Evolutionary conservation across 805 yeast genomes (phyloP).

Genomic region (Priceomyces haplophilus): DNA sequence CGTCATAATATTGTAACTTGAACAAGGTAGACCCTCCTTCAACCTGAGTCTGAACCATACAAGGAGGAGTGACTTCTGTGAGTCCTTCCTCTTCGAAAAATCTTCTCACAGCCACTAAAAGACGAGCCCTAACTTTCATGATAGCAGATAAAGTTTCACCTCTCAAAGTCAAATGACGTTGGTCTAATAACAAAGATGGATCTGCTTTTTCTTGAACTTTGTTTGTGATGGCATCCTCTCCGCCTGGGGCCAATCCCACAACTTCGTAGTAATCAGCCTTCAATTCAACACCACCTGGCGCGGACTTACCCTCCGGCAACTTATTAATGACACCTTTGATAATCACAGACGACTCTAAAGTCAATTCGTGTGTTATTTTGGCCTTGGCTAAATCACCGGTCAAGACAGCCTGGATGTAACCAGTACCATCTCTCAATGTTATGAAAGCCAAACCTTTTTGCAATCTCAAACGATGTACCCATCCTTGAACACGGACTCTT

Average conservation of each 20-base stretch:
- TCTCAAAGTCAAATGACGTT: slow-evolving; percentile 92
- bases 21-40: slow-evolving; percentile 98
- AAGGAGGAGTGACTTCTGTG: slow-evolving; percentile 96
- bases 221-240: slow-evolving; percentile 93
- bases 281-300: slow-evolving; percentile 97
- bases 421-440: slow-evolving; percentile 94
- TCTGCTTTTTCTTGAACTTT: slow-evolving; percentile 91
- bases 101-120: slow-evolving; percentile 70
- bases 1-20: slow-evolving; percentile 91
- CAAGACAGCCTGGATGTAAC: slow-evolving; percentile 82
- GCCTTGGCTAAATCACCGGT: slow-evolving; percentile 92
- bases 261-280: slow-evolving; percentile 86
- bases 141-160: slow-evolving; percentile 93
- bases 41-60: slow-evolving; percentile 99
- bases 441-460: slow-evolving; percentile 92
- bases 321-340: slow-evolving; percentile 77
- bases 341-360: slow-evolving; percentile 81
- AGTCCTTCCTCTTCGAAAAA: slow-evolving; percentile 72
- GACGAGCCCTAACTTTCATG: slow-evolving; percentile 88
- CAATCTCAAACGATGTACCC: slow-evolving; percentile 92
- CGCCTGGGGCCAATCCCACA: slow-evolving; percentile 92
- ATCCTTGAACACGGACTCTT: slow-evolving; percentile 82
- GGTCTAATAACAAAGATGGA: slow-evolving; percentile 87
- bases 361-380: slow-evolving; percentile 75
- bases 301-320: slow-evolving; percentile 93